These are phyloP conservation scores for Niebla homalea DNA, from an alignment of 495 filamentous ascomycete species.

Conservation along the genomic window DNA sequence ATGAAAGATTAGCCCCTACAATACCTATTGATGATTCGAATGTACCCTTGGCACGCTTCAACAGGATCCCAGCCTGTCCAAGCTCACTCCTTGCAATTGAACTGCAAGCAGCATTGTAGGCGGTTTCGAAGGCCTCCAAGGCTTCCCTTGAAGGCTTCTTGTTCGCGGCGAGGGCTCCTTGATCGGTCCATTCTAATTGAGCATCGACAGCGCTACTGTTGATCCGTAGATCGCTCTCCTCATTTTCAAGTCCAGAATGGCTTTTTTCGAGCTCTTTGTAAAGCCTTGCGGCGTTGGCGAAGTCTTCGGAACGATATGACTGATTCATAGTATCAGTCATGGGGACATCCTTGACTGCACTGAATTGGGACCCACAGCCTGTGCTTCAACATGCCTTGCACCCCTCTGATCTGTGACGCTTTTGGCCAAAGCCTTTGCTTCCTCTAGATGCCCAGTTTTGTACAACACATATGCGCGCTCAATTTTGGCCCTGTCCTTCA, in stretches of 20 bases:
- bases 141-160: slow-evolving; percentile 58
- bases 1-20: slow-evolving; percentile 9
- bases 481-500: slow-evolving; percentile 53
- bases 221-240: slow-evolving; percentile 77
- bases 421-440: slow-evolving; percentile 50
- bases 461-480: slow-evolving; percentile 90
- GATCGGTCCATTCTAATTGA: slow-evolving; percentile 73
- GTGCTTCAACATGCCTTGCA: slow-evolving; percentile 72
- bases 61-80: slow-evolving; percentile 56
- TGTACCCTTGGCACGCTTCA: slow-evolving; percentile 66
- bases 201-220: slow-evolving; percentile 70
- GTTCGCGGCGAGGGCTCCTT: slow-evolving; percentile 35
- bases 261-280: slow-evolving; percentile 50
- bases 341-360: background rate
- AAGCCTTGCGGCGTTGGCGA: slow-evolving; percentile 52
- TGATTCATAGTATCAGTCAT: slow-evolving; percentile 15
- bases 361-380: slow-evolving; percentile 45
- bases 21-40: background rate
- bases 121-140: slow-evolving; percentile 81
- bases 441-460: slow-evolving; percentile 61
- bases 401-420: slow-evolving; percentile 41
- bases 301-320: slow-evolving; percentile 76
- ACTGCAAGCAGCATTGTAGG: slow-evolving; percentile 83
- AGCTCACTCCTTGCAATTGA: slow-evolving; percentile 73
- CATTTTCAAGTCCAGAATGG: slow-evolving; percentile 37